phyloP scores from a whole-genome alignment of 108 stramenopile species.

The Hondaea fermentalgiana region DNA sequence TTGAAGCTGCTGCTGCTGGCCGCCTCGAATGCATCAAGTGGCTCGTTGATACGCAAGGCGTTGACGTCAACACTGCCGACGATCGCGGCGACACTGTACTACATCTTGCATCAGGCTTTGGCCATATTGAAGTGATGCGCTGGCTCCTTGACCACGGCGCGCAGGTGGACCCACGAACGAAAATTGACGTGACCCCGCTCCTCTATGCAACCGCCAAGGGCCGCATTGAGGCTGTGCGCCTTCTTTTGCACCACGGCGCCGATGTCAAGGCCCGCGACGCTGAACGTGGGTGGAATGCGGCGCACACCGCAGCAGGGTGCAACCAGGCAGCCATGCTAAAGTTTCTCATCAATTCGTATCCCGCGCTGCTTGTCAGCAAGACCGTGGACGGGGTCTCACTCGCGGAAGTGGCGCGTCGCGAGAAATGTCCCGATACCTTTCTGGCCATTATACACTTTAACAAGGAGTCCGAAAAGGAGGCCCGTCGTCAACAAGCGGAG shows the following conservation, averaged over 20 bases:
- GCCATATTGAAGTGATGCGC: slow-evolving; percentile 56
- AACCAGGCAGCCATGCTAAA: background rate
- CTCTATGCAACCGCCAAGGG: slow-evolving; percentile 8
- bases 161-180: background rate
- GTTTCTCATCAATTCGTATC: background rate
- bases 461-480: background rate
- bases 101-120: slow-evolving; percentile 72
- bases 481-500: background rate
- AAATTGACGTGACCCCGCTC: background rate
- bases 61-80: slow-evolving; percentile 65
- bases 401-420: background rate
- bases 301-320: background rate
- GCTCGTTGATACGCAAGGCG: slow-evolving; percentile 28
- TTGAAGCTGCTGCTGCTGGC: background rate
- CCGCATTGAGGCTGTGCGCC: background rate
- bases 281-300: background rate
- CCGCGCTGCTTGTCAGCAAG: background rate
- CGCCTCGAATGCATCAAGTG: background rate
- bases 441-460: background rate
- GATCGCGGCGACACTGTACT: slow-evolving; percentile 72
- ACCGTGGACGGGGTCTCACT: background rate
- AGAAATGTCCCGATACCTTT: background rate
- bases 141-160: slow-evolving; percentile 59
- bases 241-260: background rate
- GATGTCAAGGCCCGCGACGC: background rate